Base-by-base conservation (phyloP, 192 early-diverging fungal genomes). In the Chytriomyces confervae region DNA sequence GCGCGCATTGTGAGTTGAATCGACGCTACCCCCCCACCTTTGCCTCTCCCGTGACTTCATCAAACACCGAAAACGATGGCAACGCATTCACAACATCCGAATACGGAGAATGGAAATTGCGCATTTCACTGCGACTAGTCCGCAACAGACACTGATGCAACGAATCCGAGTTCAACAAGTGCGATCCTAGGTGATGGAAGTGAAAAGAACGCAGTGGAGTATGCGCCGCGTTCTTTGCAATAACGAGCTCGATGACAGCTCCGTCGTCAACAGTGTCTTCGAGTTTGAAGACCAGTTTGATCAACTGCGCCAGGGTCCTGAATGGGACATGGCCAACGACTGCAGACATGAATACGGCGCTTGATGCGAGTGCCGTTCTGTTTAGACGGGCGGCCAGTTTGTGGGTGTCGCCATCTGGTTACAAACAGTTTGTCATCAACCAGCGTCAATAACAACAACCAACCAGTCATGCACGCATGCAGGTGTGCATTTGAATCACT, bases 131-230 rank as follows among this genome's bases (percentile, higher is more conserved):
- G 8, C 69, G 69, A 9, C 23, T 23, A 27, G 69, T 16, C 9
- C 69, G 29, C 50, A 72, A 27, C 69, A 72, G 69, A 13, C 50
- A 16, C 50, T 72, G 69, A 27, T 72, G 48, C 16, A 72, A 27
- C 1, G 50, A 18, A 45, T 72, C 69, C 27, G 69, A 60, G 13
- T 72, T 72, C 8, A 8, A 10, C 8, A 72, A 27, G 16, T 60
- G 50, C 8, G 23, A 23, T 9, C 50, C 69, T 23, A 72, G 69
- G 8, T 10, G 8, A 8, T 9, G 10, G 57, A 72, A 72, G 3
- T 57, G 16, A n/a, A 20, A n/a, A 13, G 53, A 2, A 1, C 18
- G 50, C 50, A 44, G 7, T 24, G 8, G n/a, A 49, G 24, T 3
- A 1, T 16, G 1, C 9, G 8, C 10, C 13, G 47, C 53, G 16